Evolutionary conservation across 805 yeast species (phyloP).

Genomic region (Yarrowia osloensis): DNA sequence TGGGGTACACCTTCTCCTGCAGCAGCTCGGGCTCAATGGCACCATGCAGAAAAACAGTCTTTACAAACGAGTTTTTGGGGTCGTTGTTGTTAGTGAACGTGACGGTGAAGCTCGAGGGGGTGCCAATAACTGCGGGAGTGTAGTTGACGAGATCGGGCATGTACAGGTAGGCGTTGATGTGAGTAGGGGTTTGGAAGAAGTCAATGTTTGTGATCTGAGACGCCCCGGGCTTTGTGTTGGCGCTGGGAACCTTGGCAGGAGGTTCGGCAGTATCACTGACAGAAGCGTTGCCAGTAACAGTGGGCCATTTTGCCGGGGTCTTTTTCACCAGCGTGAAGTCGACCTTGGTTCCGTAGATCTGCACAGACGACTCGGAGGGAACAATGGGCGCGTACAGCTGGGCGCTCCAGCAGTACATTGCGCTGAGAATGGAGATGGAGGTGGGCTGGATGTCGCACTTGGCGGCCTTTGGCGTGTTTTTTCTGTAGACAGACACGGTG

Average conservation of each 20-base stretch:
- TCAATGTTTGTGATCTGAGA: not conserved
- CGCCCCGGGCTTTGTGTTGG: not conserved
- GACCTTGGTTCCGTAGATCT: conserved; percentile 69
- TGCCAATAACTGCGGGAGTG: not conserved
- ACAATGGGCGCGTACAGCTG: conserved; percentile 60
- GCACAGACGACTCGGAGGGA: conserved; percentile 49
- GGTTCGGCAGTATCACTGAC: not conserved
- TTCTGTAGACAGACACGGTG: conserved; percentile 70
- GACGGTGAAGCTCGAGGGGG: not conserved
- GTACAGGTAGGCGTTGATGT: conserved; percentile 15
- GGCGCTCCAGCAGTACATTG: conserved; percentile 42
- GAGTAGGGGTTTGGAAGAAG: conserved; percentile 12
- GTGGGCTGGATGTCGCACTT: conserved; percentile 45
- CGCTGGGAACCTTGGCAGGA: not conserved
- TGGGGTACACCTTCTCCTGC: conserved; percentile 29
- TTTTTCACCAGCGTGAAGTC: conserved; percentile 65
- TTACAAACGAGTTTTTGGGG: not conserved
- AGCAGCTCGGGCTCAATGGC: conserved; percentile 18
- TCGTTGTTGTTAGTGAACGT: not conserved
- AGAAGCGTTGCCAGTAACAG: conserved; percentile 5
- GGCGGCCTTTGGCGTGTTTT: conserved; percentile 55
- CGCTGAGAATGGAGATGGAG: conserved; percentile 32
- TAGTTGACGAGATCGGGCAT: not conserved
- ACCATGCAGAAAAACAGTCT: not conserved
- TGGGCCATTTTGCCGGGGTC: conserved; percentile 27